Evolutionary conservation across 2,329 filamentous ascomycete species (phyloP), one percentile per base, ranked within the genome.

Genomic region (Aotearoamyces nothofagi): DNA sequence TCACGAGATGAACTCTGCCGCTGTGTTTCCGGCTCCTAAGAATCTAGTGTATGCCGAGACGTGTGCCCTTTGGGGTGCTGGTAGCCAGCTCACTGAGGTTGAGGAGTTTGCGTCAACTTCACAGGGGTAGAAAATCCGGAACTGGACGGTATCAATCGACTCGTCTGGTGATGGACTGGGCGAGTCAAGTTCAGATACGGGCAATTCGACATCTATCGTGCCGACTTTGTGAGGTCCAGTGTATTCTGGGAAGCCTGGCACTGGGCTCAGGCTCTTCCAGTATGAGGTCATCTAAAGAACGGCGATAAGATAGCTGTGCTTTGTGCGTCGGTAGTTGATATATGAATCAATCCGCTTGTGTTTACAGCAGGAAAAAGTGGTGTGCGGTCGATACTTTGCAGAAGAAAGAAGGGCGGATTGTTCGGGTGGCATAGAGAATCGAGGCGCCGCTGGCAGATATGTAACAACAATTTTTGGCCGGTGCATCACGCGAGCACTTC

Each of bases 61-160:
- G 46, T 82, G 77, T 22, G 73, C 70, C 26, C 77, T 58, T 50
- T 92, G 82, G 0, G 83, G 82, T 6, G 66, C 62, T 0, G 81
- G 81, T 29, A 92, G 63, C 82, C 83, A 92, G 42, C 65, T 68
- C 31, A 83, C 76, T 42, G 69, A 69, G 43, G 68, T 61, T 29
- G 53, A 52, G 3, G 65, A 58, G 27, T 47, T 45, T 15, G 37
- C 24, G 13, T 60, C 57, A 4, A 59, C 47, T 1, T 58, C 55
- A 13, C 76, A 74, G 1, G 83, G 83, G 48, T 92, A 92, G 55
- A 81, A 92, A 33, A 92, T 62, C 37, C 83, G 70, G 50, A 82
- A 90, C 32, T 79, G 75, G 15, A 92, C 61, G 1, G 83, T 92
- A 12, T 71, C 59, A 25, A 86, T 71, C 31, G 54, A 52, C 4